Evolutionary conservation across 192 early-diverging fungal species (phyloP).

Genomic region (Coemansia sp.): DNA sequence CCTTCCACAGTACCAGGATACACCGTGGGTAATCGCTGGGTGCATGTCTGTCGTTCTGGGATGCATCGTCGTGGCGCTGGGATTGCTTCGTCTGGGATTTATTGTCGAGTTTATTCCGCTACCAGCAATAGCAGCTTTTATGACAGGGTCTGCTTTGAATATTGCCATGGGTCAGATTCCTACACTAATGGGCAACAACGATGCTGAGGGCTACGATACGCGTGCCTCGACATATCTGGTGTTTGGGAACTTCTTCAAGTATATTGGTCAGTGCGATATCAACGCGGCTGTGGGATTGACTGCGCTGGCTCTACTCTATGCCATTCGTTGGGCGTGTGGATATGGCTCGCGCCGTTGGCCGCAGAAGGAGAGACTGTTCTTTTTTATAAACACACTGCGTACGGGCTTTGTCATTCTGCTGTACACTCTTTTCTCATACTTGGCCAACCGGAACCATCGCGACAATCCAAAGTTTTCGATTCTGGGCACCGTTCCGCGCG

Average conservation of each 20-base stretch:
- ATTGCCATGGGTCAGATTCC: conserved; percentile 82
- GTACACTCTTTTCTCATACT: conserved; percentile 68
- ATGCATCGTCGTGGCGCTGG: conserved; percentile 66
- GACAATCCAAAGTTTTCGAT: conserved; percentile 58
- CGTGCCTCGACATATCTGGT: conserved; percentile 72
- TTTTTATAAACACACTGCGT: conserved; percentile 67
- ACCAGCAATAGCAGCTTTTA: conserved; percentile 85
- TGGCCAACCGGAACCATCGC: conserved; percentile 60
- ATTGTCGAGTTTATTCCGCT: conserved; percentile 85
- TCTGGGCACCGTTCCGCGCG: conserved; percentile 70
- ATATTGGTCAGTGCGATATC: conserved; percentile 49
- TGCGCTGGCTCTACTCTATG: conserved; percentile 53
- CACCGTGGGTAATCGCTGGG: conserved; percentile 51
- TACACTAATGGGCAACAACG: conserved; percentile 73
- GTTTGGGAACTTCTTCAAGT: conserved; percentile 66
- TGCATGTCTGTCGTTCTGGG: conserved; percentile 74
- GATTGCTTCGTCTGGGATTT: conserved; percentile 79
- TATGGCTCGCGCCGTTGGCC: conserved; percentile 54
- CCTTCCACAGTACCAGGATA: conserved; percentile 56
- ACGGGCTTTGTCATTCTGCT: conserved; percentile 78
- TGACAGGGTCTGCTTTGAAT: conserved; percentile 76
- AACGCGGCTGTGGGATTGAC: conserved; percentile 49
- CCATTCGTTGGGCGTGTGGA: conserved; percentile 33
- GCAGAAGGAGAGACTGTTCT: conserved; percentile 48
- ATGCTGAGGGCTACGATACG: conserved; percentile 62